Evolutionary conservation across 768 basidiomycete species (phyloP).

Genomic region (Rhizopogon vesiculosus): DNA sequence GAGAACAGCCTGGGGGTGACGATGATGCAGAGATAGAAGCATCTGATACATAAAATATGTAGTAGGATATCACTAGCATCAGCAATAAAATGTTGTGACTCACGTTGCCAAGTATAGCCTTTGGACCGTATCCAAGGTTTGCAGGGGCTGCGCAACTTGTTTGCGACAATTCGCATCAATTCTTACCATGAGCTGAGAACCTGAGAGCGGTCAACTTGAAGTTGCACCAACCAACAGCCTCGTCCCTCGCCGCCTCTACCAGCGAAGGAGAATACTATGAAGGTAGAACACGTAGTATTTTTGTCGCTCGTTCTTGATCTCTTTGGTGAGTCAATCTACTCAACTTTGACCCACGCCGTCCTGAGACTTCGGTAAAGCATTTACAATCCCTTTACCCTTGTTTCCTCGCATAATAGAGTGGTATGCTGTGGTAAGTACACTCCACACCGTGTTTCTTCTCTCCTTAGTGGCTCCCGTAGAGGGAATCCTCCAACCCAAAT

Average conservation of each 20-base stretch:
- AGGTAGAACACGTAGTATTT: slow-evolving; percentile 82
- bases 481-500: slow-evolving; percentile 64
- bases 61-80: neutral
- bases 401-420: slow-evolving; percentile 97
- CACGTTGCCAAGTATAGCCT: too few relatives aligned
- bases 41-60: neutral
- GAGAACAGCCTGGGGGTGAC: slow-evolving; percentile 12
- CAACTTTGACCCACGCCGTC: neutral
- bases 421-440: slow-evolving; percentile 64
- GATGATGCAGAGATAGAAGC: slow-evolving; percentile 8
- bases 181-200: too few relatives aligned
- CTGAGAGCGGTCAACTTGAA: too few relatives aligned
- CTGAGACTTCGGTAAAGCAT: slow-evolving; percentile 47
- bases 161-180: too few relatives aligned
- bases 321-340: slow-evolving; percentile 41
- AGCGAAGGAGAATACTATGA: slow-evolving; percentile 39
- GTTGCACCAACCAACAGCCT: too few relatives aligned
- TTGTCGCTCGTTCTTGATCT: slow-evolving; percentile 88
- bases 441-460: neutral
- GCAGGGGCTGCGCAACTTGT: too few relatives aligned
- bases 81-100: too few relatives aligned
- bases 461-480: slow-evolving; percentile 31
- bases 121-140: too few relatives aligned
- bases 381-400: slow-evolving; percentile 92
- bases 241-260: too few relatives aligned